Evolutionary conservation across 345 rosid genomes (phyloP).

Genomic region (Populus davidiana): DNA sequence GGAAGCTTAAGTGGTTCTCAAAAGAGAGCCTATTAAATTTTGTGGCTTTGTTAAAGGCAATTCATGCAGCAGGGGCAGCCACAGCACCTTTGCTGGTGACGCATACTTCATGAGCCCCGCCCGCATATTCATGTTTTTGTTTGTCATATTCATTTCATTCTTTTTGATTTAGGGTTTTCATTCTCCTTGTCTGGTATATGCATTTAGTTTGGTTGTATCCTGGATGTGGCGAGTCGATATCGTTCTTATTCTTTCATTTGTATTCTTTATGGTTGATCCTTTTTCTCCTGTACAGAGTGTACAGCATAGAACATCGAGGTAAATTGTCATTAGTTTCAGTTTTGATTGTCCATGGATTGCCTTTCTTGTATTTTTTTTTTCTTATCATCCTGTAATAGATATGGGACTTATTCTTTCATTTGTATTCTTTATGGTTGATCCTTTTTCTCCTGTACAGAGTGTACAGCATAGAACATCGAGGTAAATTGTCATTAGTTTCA

Average conservation of each 20-base stretch:
- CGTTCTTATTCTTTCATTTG: conserved; percentile 31
- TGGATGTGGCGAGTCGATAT: conserved; percentile 18
- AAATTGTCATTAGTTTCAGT: neutral
- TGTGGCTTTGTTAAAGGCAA: conserved; percentile 65
- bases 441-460: conserved; percentile 15
- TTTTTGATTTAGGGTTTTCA: conserved; percentile 22
- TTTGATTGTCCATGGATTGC: neutral
- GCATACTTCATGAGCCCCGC: conserved; percentile 26
- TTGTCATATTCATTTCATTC: conserved; percentile 47
- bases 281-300: conserved; percentile 23
- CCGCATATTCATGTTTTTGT: neutral
- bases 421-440: conserved; percentile 13
- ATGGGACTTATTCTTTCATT: conserved; percentile 37
- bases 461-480: conserved; percentile 17
- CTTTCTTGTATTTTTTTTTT: too few species aligned
- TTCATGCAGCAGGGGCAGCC: conserved; percentile 45
- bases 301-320: conserved; percentile 9
- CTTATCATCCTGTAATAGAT: neutral
- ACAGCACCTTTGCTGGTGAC: conserved; percentile 48
- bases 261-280: conserved; percentile 8
- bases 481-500: neutral
- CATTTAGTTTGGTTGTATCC: conserved; percentile 10
- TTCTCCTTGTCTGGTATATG: neutral
- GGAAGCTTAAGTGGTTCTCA: conserved; percentile 75
- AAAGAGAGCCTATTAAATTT: conserved; percentile 49